Conservation (phyloP, 495 filamentous ascomycete genomes). For the Acidomyces sp. region DNA sequence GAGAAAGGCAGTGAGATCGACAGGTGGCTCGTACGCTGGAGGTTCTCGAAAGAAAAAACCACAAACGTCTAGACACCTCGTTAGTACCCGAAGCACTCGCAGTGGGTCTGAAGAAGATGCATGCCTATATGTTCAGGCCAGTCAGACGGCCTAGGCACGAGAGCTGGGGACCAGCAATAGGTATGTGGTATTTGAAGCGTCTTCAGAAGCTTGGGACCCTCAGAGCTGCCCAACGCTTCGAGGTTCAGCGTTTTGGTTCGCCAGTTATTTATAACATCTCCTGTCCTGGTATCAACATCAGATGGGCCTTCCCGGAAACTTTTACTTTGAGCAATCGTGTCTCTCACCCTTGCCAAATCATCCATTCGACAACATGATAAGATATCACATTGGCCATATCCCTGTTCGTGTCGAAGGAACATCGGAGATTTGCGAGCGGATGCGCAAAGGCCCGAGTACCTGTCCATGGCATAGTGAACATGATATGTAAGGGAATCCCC, state of each 20-base stretch:
- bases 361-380: conserved; percentile 63
- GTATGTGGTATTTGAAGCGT: conserved; percentile 60
- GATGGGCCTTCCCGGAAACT: no score
- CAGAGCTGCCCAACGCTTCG: conserved; percentile 38
- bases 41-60: conserved; percentile 61
- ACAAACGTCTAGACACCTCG: conserved; percentile 36
- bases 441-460: conserved; percentile 59
- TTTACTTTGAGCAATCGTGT: no score
- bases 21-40: conserved; percentile 49
- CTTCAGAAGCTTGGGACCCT: conserved; percentile 51
- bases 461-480: conserved; percentile 70
- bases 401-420: conserved; percentile 41
- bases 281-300: conserved; percentile 13
- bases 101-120: not conserved
- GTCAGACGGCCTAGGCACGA: conserved; percentile 40
- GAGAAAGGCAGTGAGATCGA: conserved; percentile 51
- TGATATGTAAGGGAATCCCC: conserved; percentile 64
- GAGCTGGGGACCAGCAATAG: conserved; percentile 67
- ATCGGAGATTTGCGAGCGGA: conserved; percentile 56
- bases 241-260: conserved; percentile 23
- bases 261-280: conserved; percentile 28
- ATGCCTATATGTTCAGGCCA: not conserved
- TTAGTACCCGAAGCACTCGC: not conserved
- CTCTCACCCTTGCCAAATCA: conserved; percentile 38
- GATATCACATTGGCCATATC: conserved; percentile 55